A percentile compares a stretch with the other conserved stretches of the same genome.
Evolutionary conservation across 1,139 yeast species (phyloP).

Genomic region (Taphrina pruni): DNA sequence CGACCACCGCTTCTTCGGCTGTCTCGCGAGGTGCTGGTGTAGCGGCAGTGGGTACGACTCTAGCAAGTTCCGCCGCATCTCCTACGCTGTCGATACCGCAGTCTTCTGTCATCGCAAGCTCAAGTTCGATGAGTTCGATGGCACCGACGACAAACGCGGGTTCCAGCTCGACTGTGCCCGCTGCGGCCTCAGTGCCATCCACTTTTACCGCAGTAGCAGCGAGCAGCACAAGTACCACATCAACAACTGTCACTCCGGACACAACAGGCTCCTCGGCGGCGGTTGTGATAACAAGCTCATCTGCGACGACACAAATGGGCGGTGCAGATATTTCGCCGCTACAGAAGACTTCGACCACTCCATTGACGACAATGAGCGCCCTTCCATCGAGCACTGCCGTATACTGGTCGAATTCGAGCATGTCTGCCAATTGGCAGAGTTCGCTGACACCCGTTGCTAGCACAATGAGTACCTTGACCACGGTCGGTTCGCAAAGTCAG

Average conservation of each 20-base stretch:
- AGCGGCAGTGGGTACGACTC: not conserved
- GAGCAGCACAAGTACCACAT: too few relatives aligned
- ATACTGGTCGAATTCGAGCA: conserved; percentile 1
- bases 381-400: not conserved
- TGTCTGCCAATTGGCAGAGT: not conserved
- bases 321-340: not conserved
- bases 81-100: not conserved
- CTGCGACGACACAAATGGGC: not conserved
- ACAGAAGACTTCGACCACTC: not conserved
- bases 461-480: not conserved
- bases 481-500: not conserved
- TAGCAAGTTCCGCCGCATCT: too few relatives aligned
- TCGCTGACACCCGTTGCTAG: not conserved
- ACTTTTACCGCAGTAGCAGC: too few relatives aligned
- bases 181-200: not conserved
- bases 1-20: not conserved
- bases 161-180: not conserved
- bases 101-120: not conserved
- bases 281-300: not conserved
- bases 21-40: not conserved
- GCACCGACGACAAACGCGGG: not conserved
- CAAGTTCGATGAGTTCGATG: not conserved
- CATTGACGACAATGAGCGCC: not conserved
- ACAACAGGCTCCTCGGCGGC: not conserved
- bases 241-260: not conserved